Base-by-base conservation (phyloP, 371 early-diverging fungal species). In the Lichtheimia ornata region DNA sequence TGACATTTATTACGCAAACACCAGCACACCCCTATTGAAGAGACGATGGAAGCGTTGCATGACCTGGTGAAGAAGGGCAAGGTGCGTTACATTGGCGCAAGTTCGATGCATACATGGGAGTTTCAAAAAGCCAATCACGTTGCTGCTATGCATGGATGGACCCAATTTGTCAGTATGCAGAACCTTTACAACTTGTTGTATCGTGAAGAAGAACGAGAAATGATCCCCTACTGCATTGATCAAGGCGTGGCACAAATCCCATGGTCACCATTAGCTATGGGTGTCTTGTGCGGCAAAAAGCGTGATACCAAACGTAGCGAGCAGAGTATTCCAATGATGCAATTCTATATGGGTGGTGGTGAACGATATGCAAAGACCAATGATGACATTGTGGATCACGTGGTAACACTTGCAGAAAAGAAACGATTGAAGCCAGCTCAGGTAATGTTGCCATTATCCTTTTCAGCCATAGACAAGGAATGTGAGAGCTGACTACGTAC, bases 201-300 rank as follows among this genome's bases (percentile, higher is more conserved):
- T 58, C 82, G 85, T 41, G 85, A 85, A 65, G 85, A 85, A 70
- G 86, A 86, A 54, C 74, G 84, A 17, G 86, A 86, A 49, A 83
- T 84, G 82, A 62, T 71, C 47, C 81, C 85, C 7, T 81, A 76
- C 44, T 78, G 75, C 50, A 3, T 53, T 5, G 79, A 82, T 52
- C 60, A 66, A 41, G 70, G 69, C 7, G 73, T 83, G 49, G 81
- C 77, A 9, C 27, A 64, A 22, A 79, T 82, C 20, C 81, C 78
- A 14, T 56, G 47, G 47, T 47, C 47, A 9, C 47, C 47, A 18
- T 22, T 47, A 1, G 47, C 47, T 18, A 22, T n/a, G 18, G 47
- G 47, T 0, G 18, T 18, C 7, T 22, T 47, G 5, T 47, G 18
- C 18, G 77, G 73, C 45, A 81, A 72, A 60, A 63, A 69, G 35